Evolutionary conservation across 2,329 filamentous ascomycete species (phyloP), one percentile per base, ranked within the genome.

Genomic region (Tolypocladium sp.): DNA sequence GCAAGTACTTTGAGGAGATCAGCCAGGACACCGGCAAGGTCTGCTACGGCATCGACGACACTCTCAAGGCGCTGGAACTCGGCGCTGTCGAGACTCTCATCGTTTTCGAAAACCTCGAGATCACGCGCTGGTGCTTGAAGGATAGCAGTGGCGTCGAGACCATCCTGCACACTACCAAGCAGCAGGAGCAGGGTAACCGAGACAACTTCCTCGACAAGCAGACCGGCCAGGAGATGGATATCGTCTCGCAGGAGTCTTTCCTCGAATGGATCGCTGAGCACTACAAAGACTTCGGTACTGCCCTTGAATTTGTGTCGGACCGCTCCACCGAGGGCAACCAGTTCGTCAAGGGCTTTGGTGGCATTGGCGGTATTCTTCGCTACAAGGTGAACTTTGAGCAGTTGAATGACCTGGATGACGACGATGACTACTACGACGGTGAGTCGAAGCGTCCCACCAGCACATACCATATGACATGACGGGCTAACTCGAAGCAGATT

Each of bases 361-460:
- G 94, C 72, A 96, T 99, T 69, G 94, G 94, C 67, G 93, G 93
- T 65, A 88, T 99, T 71, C 86, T 99, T 73, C 92, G 94, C 68
- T 99, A 99, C 87, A 97, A 97, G 82, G 91, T 99, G 82, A 99
- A 99, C 82, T 99, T 99, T 79, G 95, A 99, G 79, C 95, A 99
- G 78, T 84, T 99, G 76, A 89, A 89, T 76, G 94, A 97, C 75
- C 83, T 89, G 71, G 92, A 96, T 75, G 90, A 94, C 74, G 89
- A 92, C 77, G 93, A 97, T 74, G 93, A 93, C 77, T 97, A 96
- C 81, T 97, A 96, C 79, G 83, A 85, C 76, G 82, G 80, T 80
- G 68, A 69, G 73, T 64, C 20, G 17, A 53, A 44, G 30, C 9
- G 41, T 13, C 17, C 22, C 38, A 13, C 12, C 3, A 59, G 37